Evolutionary conservation across 1,284 basidiomycete species (phyloP), one percentile per base, ranked within the genome.

Genomic region (Malassezia psittaci): DNA sequence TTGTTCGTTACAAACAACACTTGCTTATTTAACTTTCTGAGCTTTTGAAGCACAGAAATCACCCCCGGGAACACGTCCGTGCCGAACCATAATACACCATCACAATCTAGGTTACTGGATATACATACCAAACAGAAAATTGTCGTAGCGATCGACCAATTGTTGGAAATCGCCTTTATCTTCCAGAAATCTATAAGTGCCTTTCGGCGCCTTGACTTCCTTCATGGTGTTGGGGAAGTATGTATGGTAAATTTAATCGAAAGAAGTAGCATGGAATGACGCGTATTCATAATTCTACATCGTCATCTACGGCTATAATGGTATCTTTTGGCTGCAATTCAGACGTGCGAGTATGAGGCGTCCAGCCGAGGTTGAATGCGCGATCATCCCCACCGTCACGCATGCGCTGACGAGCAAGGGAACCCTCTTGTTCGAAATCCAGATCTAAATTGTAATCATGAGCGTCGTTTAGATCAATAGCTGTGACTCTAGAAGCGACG

Each of bases 1-100:
- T 96, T 98, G 78, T 96, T 96, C 32, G 91, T 96, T 37, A 96
- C 90, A 74, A 96, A 99, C 38, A 96, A 79, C 48, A 98, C 79
- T 57, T 83, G 82, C 79, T 96, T 98, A 51, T 85, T 88, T 85
- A 69, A 52, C 19, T 45, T 52, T 24, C 66, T 59, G 16, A 78
- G 62, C 56, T 72, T 67, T 18, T 65, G 48, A 19, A 67, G 52
- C 61, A 75, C 67, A 84, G 81, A 65, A 9, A 59, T 59, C 6
- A 61, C 65, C 12, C 64, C 64, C 2, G 66, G 60, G 18, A 74
- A 67, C 10, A 61, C 58, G 13, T 68, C 68, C 34, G 88, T 85
- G n/a, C 88, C 93, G 88, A 53, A 96, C 81, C 45, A 96, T 15
- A 77, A 63, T 1, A 78, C 93, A 19, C 93, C 93, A 74, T 98